Evolutionary conservation across 2,329 filamentous ascomycete species (phyloP).

Genomic region (Venturia pyrina): DNA sequence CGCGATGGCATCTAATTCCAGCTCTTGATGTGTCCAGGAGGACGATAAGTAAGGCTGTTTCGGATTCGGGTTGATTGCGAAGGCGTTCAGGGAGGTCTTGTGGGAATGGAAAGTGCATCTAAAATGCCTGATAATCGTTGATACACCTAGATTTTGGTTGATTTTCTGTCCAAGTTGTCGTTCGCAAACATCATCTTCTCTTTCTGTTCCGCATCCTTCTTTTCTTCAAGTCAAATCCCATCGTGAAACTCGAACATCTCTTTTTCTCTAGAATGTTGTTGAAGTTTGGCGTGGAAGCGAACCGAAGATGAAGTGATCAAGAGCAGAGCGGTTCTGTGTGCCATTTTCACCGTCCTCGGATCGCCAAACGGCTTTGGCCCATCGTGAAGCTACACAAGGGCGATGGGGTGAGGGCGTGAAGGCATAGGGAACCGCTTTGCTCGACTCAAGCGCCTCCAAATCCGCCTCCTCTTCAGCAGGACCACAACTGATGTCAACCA

Average conservation of each 20-base stretch:
- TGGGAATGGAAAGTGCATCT: background rate
- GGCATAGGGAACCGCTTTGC: too few relatives aligned
- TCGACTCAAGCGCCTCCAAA: too few relatives aligned
- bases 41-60: background rate
- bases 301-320: background rate
- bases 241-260: background rate
- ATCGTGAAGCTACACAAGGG: too few relatives aligned
- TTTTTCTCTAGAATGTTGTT: background rate
- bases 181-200: background rate
- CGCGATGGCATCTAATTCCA: background rate
- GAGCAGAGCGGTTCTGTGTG: background rate
- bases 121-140: background rate
- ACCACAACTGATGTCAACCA: background rate
- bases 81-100: background rate
- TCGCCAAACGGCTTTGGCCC: too few relatives aligned
- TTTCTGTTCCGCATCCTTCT: background rate
- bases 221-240: background rate
- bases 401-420: too few relatives aligned
- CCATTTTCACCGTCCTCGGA: too few relatives aligned
- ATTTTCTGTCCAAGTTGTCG: background rate
- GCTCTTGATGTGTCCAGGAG: background rate
- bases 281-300: background rate
- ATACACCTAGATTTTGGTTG: background rate
- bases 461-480: too few relatives aligned
- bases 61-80: background rate